Base-by-base conservation (phyloP, 441 rosid genomes). In the Populus tomentosa region DNA sequence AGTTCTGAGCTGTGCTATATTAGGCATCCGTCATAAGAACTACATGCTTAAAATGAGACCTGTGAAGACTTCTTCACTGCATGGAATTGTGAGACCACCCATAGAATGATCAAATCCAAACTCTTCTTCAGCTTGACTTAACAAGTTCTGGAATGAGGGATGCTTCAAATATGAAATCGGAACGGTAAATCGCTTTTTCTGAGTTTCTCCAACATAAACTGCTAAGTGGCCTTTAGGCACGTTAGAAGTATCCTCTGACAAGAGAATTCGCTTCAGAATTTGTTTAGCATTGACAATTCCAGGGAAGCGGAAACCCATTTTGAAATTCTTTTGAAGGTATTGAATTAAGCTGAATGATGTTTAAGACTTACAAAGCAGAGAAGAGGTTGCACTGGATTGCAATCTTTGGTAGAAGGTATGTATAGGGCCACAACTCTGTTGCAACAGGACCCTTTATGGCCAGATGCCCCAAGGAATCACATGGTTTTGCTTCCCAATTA, bases 91-190 rank as follows among this genome's bases (percentile, higher is more conserved):
- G 38, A 67, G 20, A 3, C 70, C 70, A 32, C 70, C 70, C 70
- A 33, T 67, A 11, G 70, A n/a, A 67, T 67, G 70, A 67, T 67
- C 24, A 18, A 24, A 67, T 13, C 70, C 70, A 4, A 67, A 67
- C 35, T 67, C 70, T 14, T 67, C 70, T 56, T 69, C 30, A 3
- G 83, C 86, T 23, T 23, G 26, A n/a, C 72, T 72, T 4, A 82
- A 30, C 72, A 79, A 36, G 50, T 71, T 82, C 20, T 50, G 69
- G 70, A 86, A 84, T 38, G 75, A 66, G 56, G 87, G 78, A 2
- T 80, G 78, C 62, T 69, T 80, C 74, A 86, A 59, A 67, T 80
- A 82, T 4, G 87, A 79, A 4, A 84, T 13, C 5, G 81, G 87
- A 30, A 83, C 77, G 59, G 77, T 32, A n/a, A 67, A 83, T 67